A percentile compares a stretch with the other conserved stretches of the same genome.
phyloP scores from a whole-genome alignment of 768 basidiomycete genomes.

The Podaxis sp. region DNA sequence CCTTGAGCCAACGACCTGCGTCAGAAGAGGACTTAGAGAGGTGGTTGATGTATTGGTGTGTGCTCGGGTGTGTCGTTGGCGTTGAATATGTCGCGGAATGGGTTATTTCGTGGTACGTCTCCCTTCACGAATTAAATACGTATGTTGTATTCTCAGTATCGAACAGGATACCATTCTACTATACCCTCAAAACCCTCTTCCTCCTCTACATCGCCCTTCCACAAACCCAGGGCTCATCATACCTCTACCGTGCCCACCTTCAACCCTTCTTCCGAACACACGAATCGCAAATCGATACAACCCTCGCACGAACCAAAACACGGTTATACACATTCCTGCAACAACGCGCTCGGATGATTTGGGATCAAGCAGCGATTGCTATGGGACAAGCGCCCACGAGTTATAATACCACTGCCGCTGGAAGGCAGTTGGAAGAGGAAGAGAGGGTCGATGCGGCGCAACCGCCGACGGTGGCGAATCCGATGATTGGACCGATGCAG shows the following conservation, averaged over 20 bases:
- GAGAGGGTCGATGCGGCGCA: slow-evolving; percentile 15
- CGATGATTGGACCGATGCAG: slow-evolving; percentile 63
- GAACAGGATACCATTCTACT: slow-evolving; percentile 87
- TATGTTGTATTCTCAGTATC: background rate
- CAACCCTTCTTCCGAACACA: slow-evolving; percentile 82
- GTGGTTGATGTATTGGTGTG: slow-evolving; percentile 99
- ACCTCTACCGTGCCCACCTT: slow-evolving; percentile 78
- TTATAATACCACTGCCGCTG: background rate
- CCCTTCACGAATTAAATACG: background rate
- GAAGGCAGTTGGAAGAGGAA: slow-evolving; percentile 7
- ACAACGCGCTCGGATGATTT: slow-evolving; percentile 57
- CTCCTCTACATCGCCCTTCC: slow-evolving; percentile 90
- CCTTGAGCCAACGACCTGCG: slow-evolving; percentile 82
- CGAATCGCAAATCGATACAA: slow-evolving; percentile 82
- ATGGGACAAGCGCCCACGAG: slow-evolving; percentile 40
- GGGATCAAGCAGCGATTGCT: slow-evolving; percentile 60
- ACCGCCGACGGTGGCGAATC: slow-evolving; percentile 49
- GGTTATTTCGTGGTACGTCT: slow-evolving; percentile 78
- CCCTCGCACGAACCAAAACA: slow-evolving; percentile 64
- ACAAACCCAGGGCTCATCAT: slow-evolving; percentile 85
- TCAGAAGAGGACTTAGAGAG: slow-evolving; percentile 84
- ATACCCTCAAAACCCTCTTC: slow-evolving; percentile 76
- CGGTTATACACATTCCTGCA: slow-evolving; percentile 65
- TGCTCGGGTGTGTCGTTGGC: slow-evolving; percentile 77
- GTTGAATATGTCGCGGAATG: slow-evolving; percentile 86